These are phyloP conservation scores for Stevia rebaudiana DNA, from an alignment of 140 eudicot genomes.

Conservation along the genomic window DNA sequence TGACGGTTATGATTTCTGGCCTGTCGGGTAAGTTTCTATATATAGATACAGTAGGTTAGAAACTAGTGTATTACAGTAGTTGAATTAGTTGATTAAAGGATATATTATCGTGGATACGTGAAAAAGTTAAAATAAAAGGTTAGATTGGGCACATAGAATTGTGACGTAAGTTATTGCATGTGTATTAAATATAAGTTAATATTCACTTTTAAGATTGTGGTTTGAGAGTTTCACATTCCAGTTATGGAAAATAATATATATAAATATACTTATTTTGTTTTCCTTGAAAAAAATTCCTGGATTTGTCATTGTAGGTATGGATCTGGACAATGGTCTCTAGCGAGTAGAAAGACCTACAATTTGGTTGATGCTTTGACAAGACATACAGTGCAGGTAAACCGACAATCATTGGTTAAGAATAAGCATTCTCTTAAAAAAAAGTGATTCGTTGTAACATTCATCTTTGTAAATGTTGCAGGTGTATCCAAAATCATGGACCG, in stretches of 20 bases:
- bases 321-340: conserved; percentile 65
- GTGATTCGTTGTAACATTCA: background rate
- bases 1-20: conserved; percentile 96
- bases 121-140: too few species aligned
- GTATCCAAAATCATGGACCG: conserved; percentile 78
- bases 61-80: background rate
- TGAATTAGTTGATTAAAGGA: too few species aligned
- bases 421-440: background rate
- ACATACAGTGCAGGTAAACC: conserved; percentile 73
- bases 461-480: conserved; percentile 39
- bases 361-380: conserved; percentile 83
- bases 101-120: too few species aligned
- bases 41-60: background rate
- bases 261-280: too few species aligned
- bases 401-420: background rate
- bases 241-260: background rate
- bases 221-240: conserved; percentile 14
- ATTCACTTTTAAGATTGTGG: background rate
- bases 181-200: too few species aligned
- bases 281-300: background rate
- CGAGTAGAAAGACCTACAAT: conserved; percentile 59
- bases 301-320: conserved; percentile 44
- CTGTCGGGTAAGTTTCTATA: conserved; percentile 61
- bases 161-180: too few species aligned
- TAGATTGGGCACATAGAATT: too few species aligned